phyloP scores from a whole-genome alignment of 768 basidiomycete species.

The Vararia minispora region DNA sequence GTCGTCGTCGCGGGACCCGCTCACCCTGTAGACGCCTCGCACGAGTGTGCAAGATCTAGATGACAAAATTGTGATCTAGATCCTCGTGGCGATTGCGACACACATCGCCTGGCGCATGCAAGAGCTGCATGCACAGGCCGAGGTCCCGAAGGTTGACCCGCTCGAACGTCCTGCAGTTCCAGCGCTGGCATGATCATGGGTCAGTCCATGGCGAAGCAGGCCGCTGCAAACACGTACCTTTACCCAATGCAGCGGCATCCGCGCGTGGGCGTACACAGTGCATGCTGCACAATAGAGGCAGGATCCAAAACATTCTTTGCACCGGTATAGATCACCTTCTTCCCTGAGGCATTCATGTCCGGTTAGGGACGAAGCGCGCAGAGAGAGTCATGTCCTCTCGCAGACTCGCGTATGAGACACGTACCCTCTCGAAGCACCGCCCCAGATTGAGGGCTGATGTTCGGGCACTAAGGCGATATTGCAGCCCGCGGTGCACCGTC shows the following conservation, averaged over 20 bases:
- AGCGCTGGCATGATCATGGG: not conserved
- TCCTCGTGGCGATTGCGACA: not conserved
- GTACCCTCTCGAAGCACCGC: too few relatives aligned
- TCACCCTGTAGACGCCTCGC: not conserved
- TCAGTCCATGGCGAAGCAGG: too few relatives aligned
- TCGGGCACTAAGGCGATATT: too few relatives aligned
- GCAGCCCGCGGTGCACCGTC: too few relatives aligned
- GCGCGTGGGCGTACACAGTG: not conserved
- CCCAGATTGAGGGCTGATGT: too few relatives aligned
- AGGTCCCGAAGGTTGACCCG: not conserved
- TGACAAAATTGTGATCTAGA: not conserved
- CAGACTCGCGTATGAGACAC: too few relatives aligned
- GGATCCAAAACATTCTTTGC: not conserved
- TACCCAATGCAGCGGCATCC: not conserved
- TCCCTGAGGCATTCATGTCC: too few relatives aligned
- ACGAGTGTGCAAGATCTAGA: not conserved
- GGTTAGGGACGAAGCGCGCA: too few relatives aligned
- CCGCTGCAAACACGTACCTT: not conserved
- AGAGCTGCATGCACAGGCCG: not conserved
- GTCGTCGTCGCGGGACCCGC: too few relatives aligned
- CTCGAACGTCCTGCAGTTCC: not conserved
- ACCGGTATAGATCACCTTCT: too few relatives aligned
- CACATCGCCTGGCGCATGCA: not conserved
- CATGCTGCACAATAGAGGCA: not conserved
- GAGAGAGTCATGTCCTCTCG: too few relatives aligned